phyloP scores from a whole-genome alignment of 441 rosid genomes.

The Mallotus repandus region DNA sequence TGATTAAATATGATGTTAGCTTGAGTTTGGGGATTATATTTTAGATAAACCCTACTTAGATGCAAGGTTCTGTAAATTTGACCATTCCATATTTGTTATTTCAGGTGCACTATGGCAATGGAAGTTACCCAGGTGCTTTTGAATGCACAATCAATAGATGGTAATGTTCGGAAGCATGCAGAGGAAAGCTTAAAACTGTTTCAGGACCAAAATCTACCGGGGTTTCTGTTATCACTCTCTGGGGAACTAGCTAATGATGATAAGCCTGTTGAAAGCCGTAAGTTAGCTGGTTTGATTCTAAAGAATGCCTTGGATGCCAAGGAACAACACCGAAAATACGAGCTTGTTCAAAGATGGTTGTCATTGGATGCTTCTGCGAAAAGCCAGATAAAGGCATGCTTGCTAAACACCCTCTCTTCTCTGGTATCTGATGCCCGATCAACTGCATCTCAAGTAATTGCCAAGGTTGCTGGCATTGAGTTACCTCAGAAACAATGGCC shows the following conservation, averaged over 20 bases:
- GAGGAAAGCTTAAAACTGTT: slow-evolving; percentile 70
- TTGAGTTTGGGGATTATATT: not conserved
- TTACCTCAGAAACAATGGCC: slow-evolving; percentile 60
- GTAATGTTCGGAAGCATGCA: slow-evolving; percentile 47
- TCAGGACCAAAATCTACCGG: slow-evolving; percentile 53
- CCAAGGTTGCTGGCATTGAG: slow-evolving; percentile 53
- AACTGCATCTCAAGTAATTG: slow-evolving; percentile 52
- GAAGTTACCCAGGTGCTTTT: slow-evolving; percentile 55
- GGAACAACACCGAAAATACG: slow-evolving; percentile 46
- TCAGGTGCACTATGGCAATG: slow-evolving; percentile 49
- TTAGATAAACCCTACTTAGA: not conserved
- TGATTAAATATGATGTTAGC: not conserved
- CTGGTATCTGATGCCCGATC: slow-evolving; percentile 41
- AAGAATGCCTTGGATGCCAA: slow-evolving; percentile 57
- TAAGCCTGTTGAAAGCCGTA: slow-evolving; percentile 53
- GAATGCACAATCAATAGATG: slow-evolving; percentile 53
- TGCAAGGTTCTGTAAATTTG: not conserved
- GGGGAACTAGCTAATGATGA: slow-evolving; percentile 50
- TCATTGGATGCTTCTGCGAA: slow-evolving; percentile 37
- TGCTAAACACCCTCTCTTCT: slow-evolving; percentile 45
- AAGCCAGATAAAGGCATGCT: slow-evolving; percentile 41
- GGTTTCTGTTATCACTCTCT: slow-evolving; percentile 45
- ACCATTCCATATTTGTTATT: slow-evolving; percentile 1
- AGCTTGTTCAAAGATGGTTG: slow-evolving; percentile 56
- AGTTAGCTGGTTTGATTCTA: slow-evolving; percentile 49